Evolutionary conservation across 2,329 filamentous ascomycete species (phyloP), one percentile per base, ranked within the genome.

Genomic region (Emericellopsis cladophorae): DNA sequence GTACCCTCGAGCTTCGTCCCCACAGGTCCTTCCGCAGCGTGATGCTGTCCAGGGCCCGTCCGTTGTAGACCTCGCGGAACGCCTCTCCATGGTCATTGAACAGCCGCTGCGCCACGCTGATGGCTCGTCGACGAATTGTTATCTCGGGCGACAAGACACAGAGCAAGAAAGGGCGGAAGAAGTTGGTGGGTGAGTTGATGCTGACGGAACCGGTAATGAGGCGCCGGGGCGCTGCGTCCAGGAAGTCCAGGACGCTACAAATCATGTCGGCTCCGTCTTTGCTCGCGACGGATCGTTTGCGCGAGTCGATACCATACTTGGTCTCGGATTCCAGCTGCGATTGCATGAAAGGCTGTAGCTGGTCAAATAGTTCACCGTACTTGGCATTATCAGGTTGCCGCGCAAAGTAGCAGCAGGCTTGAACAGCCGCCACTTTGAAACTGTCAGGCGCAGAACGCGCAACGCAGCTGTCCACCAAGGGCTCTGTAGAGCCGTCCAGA

Each of bases 381-480:
- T 64, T 61, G 9, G 64, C 55, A 10, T 67, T 54, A 45, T 72
- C 62, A 5, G 62, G 57, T 43, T 74, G 65, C 39, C 68, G 65
- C 8, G 76, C 74, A 56, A 81, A 79, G 52, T 80, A 74, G 31
- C 72, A 70, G 49, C 77, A 81, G 10, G 71, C 73, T 52, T 77
- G 74, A 18, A 81, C 67, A 22, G 76, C 66, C 8, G 78, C 74
- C 36, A 80, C 66, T 54, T 79, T 80, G 56, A 80, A 81, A 40
- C 62, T 67, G 40, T 67, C 60, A 8, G 79, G 76, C 2, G 78
- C 64, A 41, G 64, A 67, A n/a, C 69, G 57, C 31, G 70, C 64
- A 37, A 81, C 66, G 46, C 79, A 82, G 8, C 63, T 60, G 37
- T 73, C 67, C 4, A 71, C 64, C 12, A 84, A 64, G 18, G 66